Evolutionary conservation across 2,329 filamentous ascomycete genomes (phyloP).

Genomic region (Colletotrichum trifolii): DNA sequence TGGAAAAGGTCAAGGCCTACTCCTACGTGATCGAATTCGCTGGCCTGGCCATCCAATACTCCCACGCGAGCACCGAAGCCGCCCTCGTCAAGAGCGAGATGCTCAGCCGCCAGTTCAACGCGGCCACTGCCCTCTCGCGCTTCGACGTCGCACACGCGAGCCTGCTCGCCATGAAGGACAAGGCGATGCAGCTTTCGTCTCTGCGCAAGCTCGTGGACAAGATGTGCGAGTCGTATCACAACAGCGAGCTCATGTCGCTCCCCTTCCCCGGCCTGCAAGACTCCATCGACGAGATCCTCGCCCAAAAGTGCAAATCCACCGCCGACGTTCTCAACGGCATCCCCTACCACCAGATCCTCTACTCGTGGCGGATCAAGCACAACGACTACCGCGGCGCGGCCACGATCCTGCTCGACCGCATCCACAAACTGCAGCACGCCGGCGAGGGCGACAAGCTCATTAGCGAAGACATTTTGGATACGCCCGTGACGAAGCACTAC

Average conservation of each 20-base stretch:
- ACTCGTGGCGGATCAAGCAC: constrained; percentile 87
- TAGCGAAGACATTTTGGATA: constrained; percentile 69
- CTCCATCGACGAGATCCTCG: constrained; percentile 82
- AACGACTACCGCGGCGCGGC: constrained; percentile 87
- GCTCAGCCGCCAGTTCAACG: constrained; percentile 84
- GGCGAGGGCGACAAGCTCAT: constrained; percentile 69
- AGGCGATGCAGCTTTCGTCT: constrained; percentile 76
- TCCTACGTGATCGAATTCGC: constrained; percentile 89
- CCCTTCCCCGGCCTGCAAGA: constrained; percentile 83
- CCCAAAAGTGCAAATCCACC: constrained; percentile 75
- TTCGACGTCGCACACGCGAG: constrained; percentile 87
- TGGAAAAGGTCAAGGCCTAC: constrained; percentile 80
- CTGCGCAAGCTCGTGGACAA: constrained; percentile 76
- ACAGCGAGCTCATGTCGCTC: constrained; percentile 76
- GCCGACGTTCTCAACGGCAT: constrained; percentile 72
- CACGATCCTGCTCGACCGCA: constrained; percentile 69
- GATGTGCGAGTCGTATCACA: constrained; percentile 76
- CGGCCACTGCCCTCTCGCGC: constrained; percentile 80
- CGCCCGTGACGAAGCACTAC: constrained; percentile 78
- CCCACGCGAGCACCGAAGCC: constrained; percentile 48
- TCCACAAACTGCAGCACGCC: constrained; percentile 69
- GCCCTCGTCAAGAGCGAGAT: constrained; percentile 73
- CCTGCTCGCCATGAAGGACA: constrained; percentile 77
- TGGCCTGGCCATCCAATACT: constrained; percentile 76
- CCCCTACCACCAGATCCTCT: constrained; percentile 89